Percentiles rank a stretch among this genome's conserved stretches.
Evolutionary conservation across 257 asterid species (phyloP).

Genomic region (Nicotiana paniculata): DNA sequence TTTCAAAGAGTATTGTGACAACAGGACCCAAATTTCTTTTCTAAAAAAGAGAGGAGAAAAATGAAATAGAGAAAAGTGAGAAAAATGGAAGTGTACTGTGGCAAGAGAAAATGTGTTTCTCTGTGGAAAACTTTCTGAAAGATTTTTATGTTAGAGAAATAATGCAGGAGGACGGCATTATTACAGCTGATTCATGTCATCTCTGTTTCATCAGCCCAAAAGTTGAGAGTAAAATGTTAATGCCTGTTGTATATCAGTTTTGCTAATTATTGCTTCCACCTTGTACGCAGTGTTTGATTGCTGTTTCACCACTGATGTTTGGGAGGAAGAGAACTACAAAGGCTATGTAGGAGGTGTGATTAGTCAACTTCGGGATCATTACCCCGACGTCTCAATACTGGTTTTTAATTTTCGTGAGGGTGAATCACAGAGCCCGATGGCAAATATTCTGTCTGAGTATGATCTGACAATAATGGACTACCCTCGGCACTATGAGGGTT

Average conservation of each 20-base stretch:
- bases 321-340: conserved; percentile 64
- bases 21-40: neutral
- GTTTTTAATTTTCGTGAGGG: conserved; percentile 86
- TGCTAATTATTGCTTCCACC: conserved; percentile 7
- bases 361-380: conserved; percentile 59
- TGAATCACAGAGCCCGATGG: conserved; percentile 52
- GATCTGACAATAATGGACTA: conserved; percentile 92
- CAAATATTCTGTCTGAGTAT: conserved; percentile 62
- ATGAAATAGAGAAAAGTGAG: too few relatives aligned
- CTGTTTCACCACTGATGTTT: conserved; percentile 77
- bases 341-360: conserved; percentile 65
- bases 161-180: neutral
- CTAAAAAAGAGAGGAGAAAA: neutral
- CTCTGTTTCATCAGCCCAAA: neutral
- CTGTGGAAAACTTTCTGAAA: too few relatives aligned
- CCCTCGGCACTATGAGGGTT: conserved; percentile 88
- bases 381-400: conserved; percentile 72
- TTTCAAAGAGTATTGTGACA: neutral
- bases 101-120: neutral
- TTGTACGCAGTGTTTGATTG: conserved; percentile 66
- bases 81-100: neutral
- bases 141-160: neutral
- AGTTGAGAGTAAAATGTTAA: neutral
- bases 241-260: neutral
- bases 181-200: neutral